Evolutionary conservation across 805 yeast species (phyloP).

Genomic region (Candida tallmaniae): DNA sequence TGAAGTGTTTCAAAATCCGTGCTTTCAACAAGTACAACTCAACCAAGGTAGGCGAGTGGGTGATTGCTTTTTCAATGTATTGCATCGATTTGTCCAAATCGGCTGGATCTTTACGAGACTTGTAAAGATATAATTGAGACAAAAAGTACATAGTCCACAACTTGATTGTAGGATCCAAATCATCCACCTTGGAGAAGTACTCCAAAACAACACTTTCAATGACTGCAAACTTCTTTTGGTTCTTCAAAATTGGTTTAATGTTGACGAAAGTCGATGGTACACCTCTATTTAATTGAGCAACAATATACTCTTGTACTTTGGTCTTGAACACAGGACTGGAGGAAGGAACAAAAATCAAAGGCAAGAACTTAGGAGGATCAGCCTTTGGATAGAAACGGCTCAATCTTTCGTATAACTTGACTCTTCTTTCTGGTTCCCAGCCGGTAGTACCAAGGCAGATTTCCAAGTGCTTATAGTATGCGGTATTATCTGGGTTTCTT

Average conservation of each 20-base stretch:
- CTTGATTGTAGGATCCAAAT: constrained; percentile 40
- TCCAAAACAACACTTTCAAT: constrained; percentile 53
- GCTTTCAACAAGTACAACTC: constrained; percentile 82
- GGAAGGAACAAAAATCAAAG: constrained; percentile 66
- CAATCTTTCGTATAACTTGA: constrained; percentile 61
- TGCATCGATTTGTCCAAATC: constrained; percentile 52
- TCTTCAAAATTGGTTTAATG: constrained; percentile 72
- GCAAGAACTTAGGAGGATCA: constrained; percentile 75
- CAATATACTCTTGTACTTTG: constrained; percentile 51
- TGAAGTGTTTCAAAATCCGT: constrained; percentile 68
- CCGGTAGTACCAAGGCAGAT: constrained; percentile 49
- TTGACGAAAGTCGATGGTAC: constrained; percentile 89
- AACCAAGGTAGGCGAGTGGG: constrained; percentile 77
- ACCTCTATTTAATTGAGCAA: constrained; percentile 64
- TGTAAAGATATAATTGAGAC: constrained; percentile 68
- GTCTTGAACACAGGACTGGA: constrained; percentile 42
- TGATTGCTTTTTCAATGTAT: constrained; percentile 57
- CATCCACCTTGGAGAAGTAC: constrained; percentile 33
- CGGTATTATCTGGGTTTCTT: constrained; percentile 78
- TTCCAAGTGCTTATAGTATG: constrained; percentile 66
- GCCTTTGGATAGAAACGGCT: constrained; percentile 72
- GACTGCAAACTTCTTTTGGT: constrained; percentile 30
- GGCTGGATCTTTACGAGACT: constrained; percentile 10
- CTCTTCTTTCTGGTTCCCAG: constrained; percentile 44
- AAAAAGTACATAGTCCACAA: constrained; percentile 76